Evolutionary conservation across 2,329 filamentous ascomycete species (phyloP), one percentile per base, ranked within the genome.

Genomic region (Xylariaceae sp.): DNA sequence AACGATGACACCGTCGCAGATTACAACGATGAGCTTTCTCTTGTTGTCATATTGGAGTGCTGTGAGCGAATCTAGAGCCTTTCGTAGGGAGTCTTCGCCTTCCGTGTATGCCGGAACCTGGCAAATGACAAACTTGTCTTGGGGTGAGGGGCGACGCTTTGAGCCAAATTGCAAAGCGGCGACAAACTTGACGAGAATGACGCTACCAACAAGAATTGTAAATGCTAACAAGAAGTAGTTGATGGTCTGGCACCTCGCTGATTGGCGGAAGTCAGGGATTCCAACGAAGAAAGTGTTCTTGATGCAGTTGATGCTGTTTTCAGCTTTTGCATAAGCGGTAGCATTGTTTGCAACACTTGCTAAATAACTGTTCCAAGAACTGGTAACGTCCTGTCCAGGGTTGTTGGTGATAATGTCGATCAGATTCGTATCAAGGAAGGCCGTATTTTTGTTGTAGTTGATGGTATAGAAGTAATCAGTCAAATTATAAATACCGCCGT

Each of bases 91-190:
- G 59, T 98, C 93, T 73, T 98, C 93, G 58, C 90, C 93, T 73
- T 98, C 93, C 0, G 93, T 98, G 63, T 98, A 98, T 5, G 93
- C 93, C 8, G 93, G 93, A 23, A 98, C 90, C 67, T 96, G 90
- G 68, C 93, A 97, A 55, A 98, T 97, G 58, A 98, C 91, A 59
- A 98, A 98, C 65, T 97, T 98, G 68, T 98, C 93, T 67, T 97
- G 93, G 29, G 90, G 86, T 5, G 86, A 79, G 3, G 93, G 93
- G 16, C 88, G 84, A 48, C 88, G 82, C 72, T 96, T 96, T 5
- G 90, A 90, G 37, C 92, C 91, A 49, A 98, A 88, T 61, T 96
- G 93, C 34, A 98, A 76, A 11, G 93, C 93, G 42, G 93, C 83
- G 61, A 98, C 66, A 71, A 98, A 98, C 68, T 97, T 98, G 69